phyloP scores from a whole-genome alignment of 768 basidiomycete genomes.

The Suillus fuscotomentosus region DNA sequence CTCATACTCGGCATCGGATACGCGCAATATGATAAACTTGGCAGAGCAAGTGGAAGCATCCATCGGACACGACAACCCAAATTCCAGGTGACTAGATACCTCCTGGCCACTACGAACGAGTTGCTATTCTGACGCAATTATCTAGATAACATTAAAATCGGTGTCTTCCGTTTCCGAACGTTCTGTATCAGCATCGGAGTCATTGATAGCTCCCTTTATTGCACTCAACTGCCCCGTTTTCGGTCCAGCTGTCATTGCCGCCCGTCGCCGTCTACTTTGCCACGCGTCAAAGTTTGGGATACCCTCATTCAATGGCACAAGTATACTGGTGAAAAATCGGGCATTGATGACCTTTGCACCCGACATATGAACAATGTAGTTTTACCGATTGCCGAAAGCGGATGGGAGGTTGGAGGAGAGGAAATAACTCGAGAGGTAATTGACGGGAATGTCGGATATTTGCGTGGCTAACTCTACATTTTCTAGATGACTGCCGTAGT shows the following conservation, averaged over 20 bases:
- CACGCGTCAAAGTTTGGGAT: slow-evolving; percentile 69
- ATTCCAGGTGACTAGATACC: slow-evolving; percentile 48
- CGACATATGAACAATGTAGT: slow-evolving; percentile 60
- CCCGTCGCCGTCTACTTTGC: slow-evolving; percentile 67
- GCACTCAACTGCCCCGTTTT: slow-evolving; percentile 49
- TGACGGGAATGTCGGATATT: slow-evolving; percentile 3
- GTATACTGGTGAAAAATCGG: slow-evolving; percentile 60
- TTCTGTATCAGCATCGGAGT: slow-evolving; percentile 51
- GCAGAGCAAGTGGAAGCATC: slow-evolving; percentile 79
- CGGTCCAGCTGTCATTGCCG: slow-evolving; percentile 71
- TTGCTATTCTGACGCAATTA: slow-evolving; percentile 12
- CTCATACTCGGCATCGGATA: slow-evolving; percentile 68
- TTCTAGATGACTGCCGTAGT: slow-evolving; percentile 22
- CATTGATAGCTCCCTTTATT: slow-evolving; percentile 49
- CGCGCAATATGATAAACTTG: slow-evolving; percentile 66
- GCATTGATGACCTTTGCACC: slow-evolving; percentile 51
- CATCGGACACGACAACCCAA: slow-evolving; percentile 62
- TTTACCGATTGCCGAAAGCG: slow-evolving; percentile 63
- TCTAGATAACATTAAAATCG: slow-evolving; percentile 57
- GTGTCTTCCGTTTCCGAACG: slow-evolving; percentile 50
- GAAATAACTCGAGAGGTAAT: slow-evolving; percentile 59
- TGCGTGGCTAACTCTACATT: slow-evolving; percentile 1
- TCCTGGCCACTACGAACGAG: neutral
- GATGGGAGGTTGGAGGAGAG: slow-evolving; percentile 88
- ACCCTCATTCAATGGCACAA: slow-evolving; percentile 79